These are phyloP conservation scores for Silene coronaria DNA, from an alignment of 179 eudicot genomes.

Conservation along the genomic window DNA sequence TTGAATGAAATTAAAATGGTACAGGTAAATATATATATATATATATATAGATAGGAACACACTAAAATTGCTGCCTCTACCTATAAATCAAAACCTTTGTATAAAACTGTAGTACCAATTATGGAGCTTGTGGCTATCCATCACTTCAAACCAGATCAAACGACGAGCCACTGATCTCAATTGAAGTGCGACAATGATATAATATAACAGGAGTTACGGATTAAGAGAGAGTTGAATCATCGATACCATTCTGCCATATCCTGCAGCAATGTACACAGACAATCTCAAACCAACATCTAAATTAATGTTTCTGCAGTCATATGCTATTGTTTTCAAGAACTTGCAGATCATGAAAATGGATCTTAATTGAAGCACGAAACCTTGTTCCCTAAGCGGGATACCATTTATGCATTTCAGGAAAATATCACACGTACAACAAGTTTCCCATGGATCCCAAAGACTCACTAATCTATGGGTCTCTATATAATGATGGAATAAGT, in stretches of 20 bases:
- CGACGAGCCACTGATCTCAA: background rate
- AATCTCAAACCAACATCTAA: background rate
- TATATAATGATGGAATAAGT: background rate
- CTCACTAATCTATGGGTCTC: background rate
- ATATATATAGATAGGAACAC: slow-evolving; percentile 4
- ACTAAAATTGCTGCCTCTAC: slow-evolving; percentile 18
- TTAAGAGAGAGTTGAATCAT: background rate
- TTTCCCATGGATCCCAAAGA: background rate
- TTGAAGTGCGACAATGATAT: background rate
- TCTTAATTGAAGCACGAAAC: background rate
- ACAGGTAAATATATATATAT: background rate
- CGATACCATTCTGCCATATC: slow-evolving; percentile 21
- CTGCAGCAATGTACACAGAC: slow-evolving; percentile 13
- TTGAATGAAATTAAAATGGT: background rate
- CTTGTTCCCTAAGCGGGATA: background rate
- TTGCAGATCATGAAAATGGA: background rate
- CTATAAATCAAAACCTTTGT: slow-evolving; percentile 27
- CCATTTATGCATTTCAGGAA: background rate
- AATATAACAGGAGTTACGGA: background rate
- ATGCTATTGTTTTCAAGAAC: background rate
- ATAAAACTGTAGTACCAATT: background rate
- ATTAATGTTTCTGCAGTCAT: background rate
- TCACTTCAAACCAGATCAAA: background rate
- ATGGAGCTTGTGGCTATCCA: slow-evolving; percentile 8
- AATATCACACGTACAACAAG: background rate